Evolutionary conservation across 345 rosid species (phyloP), one percentile per base, ranked within the genome.

Genomic region (Raphanus sativus): DNA sequence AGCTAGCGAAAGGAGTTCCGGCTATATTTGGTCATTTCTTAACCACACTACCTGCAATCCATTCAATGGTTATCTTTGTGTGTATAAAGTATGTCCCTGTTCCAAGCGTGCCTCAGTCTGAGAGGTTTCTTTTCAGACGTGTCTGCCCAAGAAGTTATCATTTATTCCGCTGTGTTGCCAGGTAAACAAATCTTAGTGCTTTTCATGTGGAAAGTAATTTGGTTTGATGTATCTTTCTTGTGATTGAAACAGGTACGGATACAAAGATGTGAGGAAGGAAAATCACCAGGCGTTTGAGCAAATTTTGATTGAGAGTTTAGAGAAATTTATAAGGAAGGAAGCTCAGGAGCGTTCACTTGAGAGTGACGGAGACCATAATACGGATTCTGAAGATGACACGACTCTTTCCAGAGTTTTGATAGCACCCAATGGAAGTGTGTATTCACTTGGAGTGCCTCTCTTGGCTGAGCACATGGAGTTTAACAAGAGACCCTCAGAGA

Each of bases 11-110:
- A 84, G 98, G 99, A 73, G 85, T 95, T 52, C 99, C 99, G 0
- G 97, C 93, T 55, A 95, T 95, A 36, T 91, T 95, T 78, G 99
- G 99, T 74, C 98, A 95, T 80, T 95, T 95, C 81, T 83, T 95
- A 65, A 91, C 96, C 58, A 92, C 99, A 40, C 99, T 95, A 32
- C 99, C 98, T 4, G 99, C 99, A 59, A 87, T 95, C 73, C 99
- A 95, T 70, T 95, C 99, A 25, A 95, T 95, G 99, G 82, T 95
- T 73, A 92, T 95, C 81, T 95, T 92, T 81, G 99, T 95, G 50
- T 86, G 96, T 73, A 92, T 95, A 54, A 95, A 95, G 86, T 95
- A 95, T 83, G 91, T 95, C 65, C 99, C 99, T 25, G 96, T 95
- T 80, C 97, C 98, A 67, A 82, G 86, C 24, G 98, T 95, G 79